Evolutionary conservation across 768 basidiomycete genomes (phyloP).

Genomic region (Scleroderma bovista): DNA sequence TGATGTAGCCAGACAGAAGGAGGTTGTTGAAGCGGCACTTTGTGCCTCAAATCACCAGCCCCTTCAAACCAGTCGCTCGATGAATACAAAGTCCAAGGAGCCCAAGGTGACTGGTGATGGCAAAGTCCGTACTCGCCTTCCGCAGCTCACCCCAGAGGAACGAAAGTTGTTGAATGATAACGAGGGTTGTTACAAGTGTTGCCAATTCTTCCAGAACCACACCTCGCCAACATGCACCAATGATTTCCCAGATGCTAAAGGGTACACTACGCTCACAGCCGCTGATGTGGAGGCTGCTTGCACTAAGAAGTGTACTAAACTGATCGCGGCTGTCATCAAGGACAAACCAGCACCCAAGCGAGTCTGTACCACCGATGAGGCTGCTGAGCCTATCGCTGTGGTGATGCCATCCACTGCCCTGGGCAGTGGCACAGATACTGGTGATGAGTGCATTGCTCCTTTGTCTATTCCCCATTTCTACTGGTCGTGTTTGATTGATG

Average conservation of each 20-base stretch:
- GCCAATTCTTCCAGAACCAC: conserved; percentile 10
- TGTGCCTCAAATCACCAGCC: background rate
- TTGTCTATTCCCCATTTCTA: conserved; percentile 3
- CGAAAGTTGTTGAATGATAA: conserved; percentile 6
- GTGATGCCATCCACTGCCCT: conserved; percentile 3
- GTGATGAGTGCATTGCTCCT: conserved; percentile 6
- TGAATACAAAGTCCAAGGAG: background rate
- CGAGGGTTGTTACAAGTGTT: conserved; percentile 24
- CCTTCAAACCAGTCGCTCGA: background rate
- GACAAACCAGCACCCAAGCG: background rate
- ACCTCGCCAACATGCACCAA: conserved; percentile 9
- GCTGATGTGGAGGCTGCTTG: background rate
- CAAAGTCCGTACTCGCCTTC: background rate
- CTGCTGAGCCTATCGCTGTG: background rate
- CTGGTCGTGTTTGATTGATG: conserved; percentile 11
- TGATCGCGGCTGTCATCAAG: background rate
- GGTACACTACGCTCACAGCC: conserved; percentile 13
- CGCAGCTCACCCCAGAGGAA: conserved; percentile 8
- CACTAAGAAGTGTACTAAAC: background rate
- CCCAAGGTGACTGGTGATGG: background rate
- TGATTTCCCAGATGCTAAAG: conserved; percentile 11
- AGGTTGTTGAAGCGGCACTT: background rate
- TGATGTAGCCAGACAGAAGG: background rate
- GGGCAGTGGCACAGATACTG: conserved; percentile 8
- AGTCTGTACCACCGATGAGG: background rate